Conservation (phyloP, 768 basidiomycete genomes). For the Russula emetica region DNA sequence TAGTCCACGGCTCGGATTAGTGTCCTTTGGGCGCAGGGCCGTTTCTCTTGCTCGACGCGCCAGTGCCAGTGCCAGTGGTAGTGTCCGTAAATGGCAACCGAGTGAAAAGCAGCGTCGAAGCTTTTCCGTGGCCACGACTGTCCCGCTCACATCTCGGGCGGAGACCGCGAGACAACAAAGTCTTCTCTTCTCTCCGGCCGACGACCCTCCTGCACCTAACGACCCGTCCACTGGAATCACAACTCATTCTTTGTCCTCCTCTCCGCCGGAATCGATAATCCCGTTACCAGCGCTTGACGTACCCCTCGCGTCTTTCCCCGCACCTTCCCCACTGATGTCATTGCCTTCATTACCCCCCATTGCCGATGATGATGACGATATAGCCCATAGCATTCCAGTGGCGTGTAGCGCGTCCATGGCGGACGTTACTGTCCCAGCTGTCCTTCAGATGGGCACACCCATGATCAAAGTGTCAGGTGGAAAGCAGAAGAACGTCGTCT, state of each 20-base stretch:
- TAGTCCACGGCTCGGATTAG: constrained; percentile 9
- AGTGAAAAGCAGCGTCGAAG: constrained; percentile 9
- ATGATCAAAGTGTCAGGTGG: constrained; percentile 84
- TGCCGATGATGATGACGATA: background rate
- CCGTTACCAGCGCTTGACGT: constrained; percentile 7
- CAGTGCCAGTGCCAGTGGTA: constrained; percentile 7
- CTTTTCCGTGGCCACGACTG: constrained; percentile 10
- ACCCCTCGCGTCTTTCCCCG: constrained; percentile 1
- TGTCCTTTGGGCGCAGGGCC: background rate
- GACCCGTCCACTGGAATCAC: background rate
- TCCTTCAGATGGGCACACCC: constrained; percentile 57
- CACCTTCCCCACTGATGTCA: constrained; percentile 1
- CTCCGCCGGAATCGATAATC: background rate
- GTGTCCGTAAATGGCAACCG: constrained; percentile 21
- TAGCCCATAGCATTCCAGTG: background rate
- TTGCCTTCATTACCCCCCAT: background rate
- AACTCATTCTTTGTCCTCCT: background rate
- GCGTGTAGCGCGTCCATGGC: constrained; percentile 3
- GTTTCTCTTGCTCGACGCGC: constrained; percentile 20
- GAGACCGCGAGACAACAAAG: background rate
- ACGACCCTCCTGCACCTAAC: background rate
- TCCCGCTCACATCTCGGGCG: background rate
- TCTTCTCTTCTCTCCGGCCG: constrained; percentile 13
- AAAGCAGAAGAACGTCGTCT: constrained; percentile 65
- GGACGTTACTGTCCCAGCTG: constrained; percentile 51